phyloP scores from a whole-genome alignment of 129 eudicot species.

The Flaveria sonorensis region DNA sequence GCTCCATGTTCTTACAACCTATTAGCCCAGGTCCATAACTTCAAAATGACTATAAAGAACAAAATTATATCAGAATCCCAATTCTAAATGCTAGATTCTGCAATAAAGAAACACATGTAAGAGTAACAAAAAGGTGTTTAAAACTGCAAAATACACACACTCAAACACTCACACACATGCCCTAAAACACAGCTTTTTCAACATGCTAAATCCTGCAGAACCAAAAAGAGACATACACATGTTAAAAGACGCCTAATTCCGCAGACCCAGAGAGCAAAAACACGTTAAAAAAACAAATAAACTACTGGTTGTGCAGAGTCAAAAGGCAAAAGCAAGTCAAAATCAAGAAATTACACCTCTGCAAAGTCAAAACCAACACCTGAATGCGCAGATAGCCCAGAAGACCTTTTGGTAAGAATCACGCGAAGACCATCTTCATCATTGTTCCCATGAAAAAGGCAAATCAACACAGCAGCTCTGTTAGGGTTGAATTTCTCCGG shows the following conservation, averaged over 20 bases:
- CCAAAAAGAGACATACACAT: neutral
- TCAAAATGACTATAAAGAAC: neutral
- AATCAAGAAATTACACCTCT: neutral
- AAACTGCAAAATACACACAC: neutral
- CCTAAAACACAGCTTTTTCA: conserved; percentile 3
- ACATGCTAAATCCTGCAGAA: conserved; percentile 11
- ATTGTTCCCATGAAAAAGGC: conserved; percentile 64
- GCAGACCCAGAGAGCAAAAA: neutral
- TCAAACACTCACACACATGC: neutral
- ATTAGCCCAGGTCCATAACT: neutral
- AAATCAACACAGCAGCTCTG: conserved; percentile 80
- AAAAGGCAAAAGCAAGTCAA: conserved; percentile 11
- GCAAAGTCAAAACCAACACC: conserved; percentile 37
- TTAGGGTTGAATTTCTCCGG: conserved; percentile 53
- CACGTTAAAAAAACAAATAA: no score
- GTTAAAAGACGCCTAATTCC: neutral
- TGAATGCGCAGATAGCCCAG: conserved; percentile 73
- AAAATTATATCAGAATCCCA: neutral
- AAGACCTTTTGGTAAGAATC: conserved; percentile 82
- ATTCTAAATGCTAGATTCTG: neutral
- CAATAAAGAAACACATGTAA: neutral
- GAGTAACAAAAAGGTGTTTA: no score
- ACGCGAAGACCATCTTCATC: conserved; percentile 59
- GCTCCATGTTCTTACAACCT: conserved; percentile 2
- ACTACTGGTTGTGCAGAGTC: neutral